These are phyloP conservation scores for Curvularia hawaiiensis DNA, from an alignment of 2,329 filamentous ascomycete species.

Conservation along the genomic window DNA sequence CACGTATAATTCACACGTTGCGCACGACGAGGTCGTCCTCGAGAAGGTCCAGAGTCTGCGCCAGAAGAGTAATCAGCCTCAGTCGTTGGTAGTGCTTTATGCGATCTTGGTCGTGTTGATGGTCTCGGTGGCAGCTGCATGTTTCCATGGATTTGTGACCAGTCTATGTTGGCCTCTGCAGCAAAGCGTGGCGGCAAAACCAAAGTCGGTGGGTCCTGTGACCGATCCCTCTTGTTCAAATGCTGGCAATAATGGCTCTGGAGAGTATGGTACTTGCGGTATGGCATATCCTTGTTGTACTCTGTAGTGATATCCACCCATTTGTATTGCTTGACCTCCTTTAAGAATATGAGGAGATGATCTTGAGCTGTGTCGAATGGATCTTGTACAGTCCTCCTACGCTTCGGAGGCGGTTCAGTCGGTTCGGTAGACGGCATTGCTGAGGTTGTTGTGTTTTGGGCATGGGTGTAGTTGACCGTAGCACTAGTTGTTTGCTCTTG, in stretches of 20 bases:
- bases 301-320: conserved; percentile 46
- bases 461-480: not conserved
- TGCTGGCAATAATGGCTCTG: conserved; percentile 37
- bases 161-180: conserved; percentile 32
- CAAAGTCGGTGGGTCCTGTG: conserved; percentile 29
- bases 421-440: not conserved
- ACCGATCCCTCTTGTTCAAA: conserved; percentile 34
- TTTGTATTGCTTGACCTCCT: conserved; percentile 44
- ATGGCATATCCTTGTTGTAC: conserved; percentile 37
- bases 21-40: conserved; percentile 29
- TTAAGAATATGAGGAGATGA: conserved; percentile 48
- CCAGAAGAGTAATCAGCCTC: conserved; percentile 29
- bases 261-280: conserved; percentile 31
- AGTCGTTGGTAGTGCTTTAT: conserved; percentile 3
- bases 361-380: conserved; percentile 30
- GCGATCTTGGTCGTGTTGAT: not conserved
- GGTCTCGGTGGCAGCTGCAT: not conserved
- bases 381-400: not conserved
- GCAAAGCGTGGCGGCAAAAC: conserved; percentile 34
- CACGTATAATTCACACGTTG: conserved; percentile 37
- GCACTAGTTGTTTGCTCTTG: not conserved
- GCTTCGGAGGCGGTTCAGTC: not conserved
- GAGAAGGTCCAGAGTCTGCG: conserved; percentile 20
- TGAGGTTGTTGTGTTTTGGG: not conserved
- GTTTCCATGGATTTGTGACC: conserved; percentile 22